These are phyloP conservation scores for Cinchona pubescens DNA, from an alignment of 257 asterid species.

Conservation along the genomic window DNA sequence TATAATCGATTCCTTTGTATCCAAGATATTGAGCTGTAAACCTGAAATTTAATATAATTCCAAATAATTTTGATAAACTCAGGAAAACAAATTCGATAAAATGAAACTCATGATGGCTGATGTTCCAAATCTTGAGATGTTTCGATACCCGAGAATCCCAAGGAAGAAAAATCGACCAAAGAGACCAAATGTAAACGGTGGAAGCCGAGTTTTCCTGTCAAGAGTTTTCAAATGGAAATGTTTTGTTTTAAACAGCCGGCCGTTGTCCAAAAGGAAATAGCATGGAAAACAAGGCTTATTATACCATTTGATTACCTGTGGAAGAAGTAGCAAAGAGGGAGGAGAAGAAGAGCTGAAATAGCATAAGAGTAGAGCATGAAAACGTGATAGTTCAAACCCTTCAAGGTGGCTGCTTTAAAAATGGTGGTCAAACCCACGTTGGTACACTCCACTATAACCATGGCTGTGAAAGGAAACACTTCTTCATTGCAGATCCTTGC, in stretches of 20 bases:
- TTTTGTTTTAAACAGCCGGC: too few species aligned
- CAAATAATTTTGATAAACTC: not conserved
- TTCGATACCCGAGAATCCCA: slow-evolving; percentile 18
- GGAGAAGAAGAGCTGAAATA: slow-evolving; percentile 16
- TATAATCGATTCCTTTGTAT: slow-evolving; percentile 10
- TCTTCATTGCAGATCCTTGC: not conserved
- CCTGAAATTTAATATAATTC: slow-evolving; percentile 1
- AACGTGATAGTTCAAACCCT: slow-evolving; percentile 17
- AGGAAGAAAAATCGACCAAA: slow-evolving; percentile 12
- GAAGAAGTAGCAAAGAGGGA: slow-evolving; percentile 14
- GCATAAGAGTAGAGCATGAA: slow-evolving; percentile 17
- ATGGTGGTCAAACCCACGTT: slow-evolving; percentile 17
- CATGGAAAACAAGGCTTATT: not conserved
- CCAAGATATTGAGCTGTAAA: slow-evolving; percentile 7
- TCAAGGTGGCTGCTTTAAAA: slow-evolving; percentile 16
- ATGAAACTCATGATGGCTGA: too few species aligned
- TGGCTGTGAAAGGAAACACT: slow-evolving; percentile 18
- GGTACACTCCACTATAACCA: slow-evolving; percentile 18
- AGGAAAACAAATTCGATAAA: too few species aligned
- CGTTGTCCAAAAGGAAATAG: not conserved
- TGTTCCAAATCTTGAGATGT: too few species aligned
- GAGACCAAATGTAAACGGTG: slow-evolving; percentile 11
- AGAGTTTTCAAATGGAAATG: too few species aligned
- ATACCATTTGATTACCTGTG: not conserved
- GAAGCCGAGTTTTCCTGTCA: slow-evolving; percentile 17